A percentile compares a stretch with the other conserved stretches of the same genome.
Conservation (phyloP, 306 rosid genomes). For the Quercus rubra region DNA sequence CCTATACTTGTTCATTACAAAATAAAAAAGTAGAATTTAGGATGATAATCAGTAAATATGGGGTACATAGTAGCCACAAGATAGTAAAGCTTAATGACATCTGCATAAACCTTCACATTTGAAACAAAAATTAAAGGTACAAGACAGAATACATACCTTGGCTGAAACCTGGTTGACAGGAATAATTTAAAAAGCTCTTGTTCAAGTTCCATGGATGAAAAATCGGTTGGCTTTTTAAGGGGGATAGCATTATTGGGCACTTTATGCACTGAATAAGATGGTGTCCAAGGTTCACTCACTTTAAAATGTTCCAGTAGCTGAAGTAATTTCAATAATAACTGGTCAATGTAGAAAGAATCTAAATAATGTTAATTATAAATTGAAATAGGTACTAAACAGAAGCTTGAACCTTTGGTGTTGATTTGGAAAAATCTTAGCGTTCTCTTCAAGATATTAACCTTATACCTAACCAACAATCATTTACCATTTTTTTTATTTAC, state of each 20-base stretch:
- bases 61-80: neutral
- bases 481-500: neutral
- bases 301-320: slow-evolving; percentile 63
- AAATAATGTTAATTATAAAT: neutral
- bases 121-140: neutral
- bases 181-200: slow-evolving; percentile 51
- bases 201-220: slow-evolving; percentile 40
- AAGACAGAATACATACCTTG: slow-evolving; percentile 47
- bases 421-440: neutral
- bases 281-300: slow-evolving; percentile 69
- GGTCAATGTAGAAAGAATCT: neutral
- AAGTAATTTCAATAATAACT: slow-evolving; percentile 31
- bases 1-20: neutral
- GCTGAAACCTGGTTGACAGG: slow-evolving; percentile 55
- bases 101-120: neutral
- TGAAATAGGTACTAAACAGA: neutral
- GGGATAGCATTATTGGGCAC: slow-evolving; percentile 1
- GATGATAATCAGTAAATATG: neutral
- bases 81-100: neutral
- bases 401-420: neutral
- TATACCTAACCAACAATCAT: neutral
- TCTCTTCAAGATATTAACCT: neutral
- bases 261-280: slow-evolving; percentile 18
- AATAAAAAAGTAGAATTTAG: neutral
- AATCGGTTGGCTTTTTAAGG: slow-evolving; percentile 25